phyloP scores from a whole-genome alignment of 176 grass and related monocot genomes.

The Oryza nivara region DNA sequence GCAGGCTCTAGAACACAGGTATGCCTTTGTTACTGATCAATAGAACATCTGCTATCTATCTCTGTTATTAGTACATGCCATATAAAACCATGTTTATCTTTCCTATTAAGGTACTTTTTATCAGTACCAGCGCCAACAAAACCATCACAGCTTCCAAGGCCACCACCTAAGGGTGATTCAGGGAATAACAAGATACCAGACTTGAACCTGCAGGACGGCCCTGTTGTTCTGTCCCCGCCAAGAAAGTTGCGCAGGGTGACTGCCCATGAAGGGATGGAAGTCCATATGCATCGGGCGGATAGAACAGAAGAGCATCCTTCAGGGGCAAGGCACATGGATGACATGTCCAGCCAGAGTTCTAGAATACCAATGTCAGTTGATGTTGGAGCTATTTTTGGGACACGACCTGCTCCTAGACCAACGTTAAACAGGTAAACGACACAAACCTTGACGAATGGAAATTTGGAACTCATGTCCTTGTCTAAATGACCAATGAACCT shows the following conservation, averaged over 20 bases:
- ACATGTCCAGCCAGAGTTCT: conserved; percentile 60
- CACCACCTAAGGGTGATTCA: conserved; percentile 71
- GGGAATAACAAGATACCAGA: conserved; percentile 61
- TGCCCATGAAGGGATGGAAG: conserved; percentile 65
- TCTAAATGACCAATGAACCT: background rate
- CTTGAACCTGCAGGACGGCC: conserved; percentile 63
- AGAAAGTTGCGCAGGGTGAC: conserved; percentile 89
- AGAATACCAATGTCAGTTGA: conserved; percentile 96
- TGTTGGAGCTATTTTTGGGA: conserved; percentile 84
- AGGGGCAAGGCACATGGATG: conserved; percentile 53
- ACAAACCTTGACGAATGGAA: conserved; percentile 24
- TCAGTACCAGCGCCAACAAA: conserved; percentile 90
- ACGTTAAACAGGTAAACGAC: conserved; percentile 74
- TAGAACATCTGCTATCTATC: background rate
- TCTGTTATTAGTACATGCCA: conserved; percentile 36
- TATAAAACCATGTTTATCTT: conserved; percentile 35
- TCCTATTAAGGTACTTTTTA: conserved; percentile 77
- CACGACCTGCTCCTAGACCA: conserved; percentile 76
- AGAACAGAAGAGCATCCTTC: conserved; percentile 63
- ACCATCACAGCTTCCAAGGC: conserved; percentile 79
- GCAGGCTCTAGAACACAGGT: conserved; percentile 98
- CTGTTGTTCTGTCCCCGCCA: conserved; percentile 79
- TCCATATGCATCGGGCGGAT: conserved; percentile 47
- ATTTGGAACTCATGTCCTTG: background rate
- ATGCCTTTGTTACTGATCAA: conserved; percentile 11